These are phyloP conservation scores for Nannochloropsis gaditana DNA, from an alignment of 108 stramenopile genomes.

Conservation along the genomic window DNA sequence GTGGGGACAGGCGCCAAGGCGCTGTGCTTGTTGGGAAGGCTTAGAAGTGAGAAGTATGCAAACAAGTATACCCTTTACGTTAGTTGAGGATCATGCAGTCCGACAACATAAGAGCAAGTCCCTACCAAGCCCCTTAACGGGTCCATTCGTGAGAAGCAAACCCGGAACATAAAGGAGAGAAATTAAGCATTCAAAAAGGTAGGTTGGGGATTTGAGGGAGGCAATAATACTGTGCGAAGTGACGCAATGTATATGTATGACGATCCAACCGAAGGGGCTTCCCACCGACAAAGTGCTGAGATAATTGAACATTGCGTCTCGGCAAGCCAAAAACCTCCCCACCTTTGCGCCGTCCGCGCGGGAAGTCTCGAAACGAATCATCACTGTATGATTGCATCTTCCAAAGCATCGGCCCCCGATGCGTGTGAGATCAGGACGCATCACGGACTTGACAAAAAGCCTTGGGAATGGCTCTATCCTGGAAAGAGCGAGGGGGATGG, in stretches of 20 bases:
- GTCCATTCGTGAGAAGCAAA: too few species aligned
- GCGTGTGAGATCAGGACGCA: not conserved
- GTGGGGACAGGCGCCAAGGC: not conserved
- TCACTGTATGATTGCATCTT: not conserved
- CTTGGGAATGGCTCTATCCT: not conserved
- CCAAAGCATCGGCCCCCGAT: constrained; percentile 5
- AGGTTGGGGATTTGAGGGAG: too few species aligned
- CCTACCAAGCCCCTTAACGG: too few species aligned
- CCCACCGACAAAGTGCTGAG: not conserved
- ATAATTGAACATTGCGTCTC: not conserved
- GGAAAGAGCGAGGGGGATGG: not conserved
- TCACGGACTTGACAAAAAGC: constrained; percentile 16
- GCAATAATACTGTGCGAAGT: too few species aligned
- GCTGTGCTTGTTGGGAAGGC: not conserved
- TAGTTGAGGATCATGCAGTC: not conserved
- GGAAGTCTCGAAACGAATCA: not conserved
- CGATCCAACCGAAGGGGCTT: not conserved
- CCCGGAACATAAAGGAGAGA: too few species aligned
- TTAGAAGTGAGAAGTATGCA: too few species aligned
- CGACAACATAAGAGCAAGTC: not conserved
- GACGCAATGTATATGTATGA: not conserved
- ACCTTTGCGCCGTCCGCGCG: not conserved
- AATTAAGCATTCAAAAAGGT: too few species aligned
- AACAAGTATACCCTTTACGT: too few species aligned
- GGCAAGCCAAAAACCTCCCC: not conserved